Evolutionary conservation across 805 yeast species (phyloP).

Genomic region (Yarrowia keelungensis): DNA sequence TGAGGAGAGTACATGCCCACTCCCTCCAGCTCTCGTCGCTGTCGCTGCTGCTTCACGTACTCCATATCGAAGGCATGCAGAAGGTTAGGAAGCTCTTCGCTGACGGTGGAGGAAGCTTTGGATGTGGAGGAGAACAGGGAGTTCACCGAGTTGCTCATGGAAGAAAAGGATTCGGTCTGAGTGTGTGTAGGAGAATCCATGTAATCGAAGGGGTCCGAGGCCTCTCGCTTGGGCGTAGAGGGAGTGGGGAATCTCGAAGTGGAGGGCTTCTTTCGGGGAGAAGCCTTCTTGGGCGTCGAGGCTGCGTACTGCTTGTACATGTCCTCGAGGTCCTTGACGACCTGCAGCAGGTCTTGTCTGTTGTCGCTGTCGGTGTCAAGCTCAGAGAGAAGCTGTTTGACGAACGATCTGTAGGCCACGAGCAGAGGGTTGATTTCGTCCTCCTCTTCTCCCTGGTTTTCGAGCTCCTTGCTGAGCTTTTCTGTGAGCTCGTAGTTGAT

Average conservation of each 20-base stretch:
- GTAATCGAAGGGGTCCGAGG: constrained; percentile 26
- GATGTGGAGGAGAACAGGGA: constrained; percentile 39
- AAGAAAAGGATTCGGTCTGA: constrained; percentile 38
- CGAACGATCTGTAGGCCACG: constrained; percentile 43
- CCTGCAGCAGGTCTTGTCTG: constrained; percentile 42
- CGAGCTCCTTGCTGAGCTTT: constrained; percentile 30
- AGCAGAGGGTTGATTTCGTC: constrained; percentile 41
- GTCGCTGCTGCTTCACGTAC: constrained; percentile 40
- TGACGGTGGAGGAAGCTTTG: constrained; percentile 40
- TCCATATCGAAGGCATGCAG: constrained; percentile 45
- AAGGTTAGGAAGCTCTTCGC: constrained; percentile 45
- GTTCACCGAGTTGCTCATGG: constrained; percentile 38
- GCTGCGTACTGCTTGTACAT: constrained; percentile 41
- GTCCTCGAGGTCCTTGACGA: constrained; percentile 43
- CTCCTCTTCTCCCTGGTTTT: constrained; percentile 11
- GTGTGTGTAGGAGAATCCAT: constrained; percentile 30
- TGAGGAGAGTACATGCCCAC: constrained; percentile 16
- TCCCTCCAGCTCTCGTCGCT: constrained; percentile 26
- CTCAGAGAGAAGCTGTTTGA: constrained; percentile 43
- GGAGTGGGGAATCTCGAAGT: constrained; percentile 20
- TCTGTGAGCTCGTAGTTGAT: constrained; percentile 47
- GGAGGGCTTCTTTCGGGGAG: constrained; percentile 23
- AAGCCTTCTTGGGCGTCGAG: constrained; percentile 15
- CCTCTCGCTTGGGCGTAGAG: constrained; percentile 23
- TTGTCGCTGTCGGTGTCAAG: constrained; percentile 42